Evolutionary conservation across 768 basidiomycete species (phyloP), one percentile per base, ranked within the genome.

Genomic region (Sporobolomyces pararoseus): DNA sequence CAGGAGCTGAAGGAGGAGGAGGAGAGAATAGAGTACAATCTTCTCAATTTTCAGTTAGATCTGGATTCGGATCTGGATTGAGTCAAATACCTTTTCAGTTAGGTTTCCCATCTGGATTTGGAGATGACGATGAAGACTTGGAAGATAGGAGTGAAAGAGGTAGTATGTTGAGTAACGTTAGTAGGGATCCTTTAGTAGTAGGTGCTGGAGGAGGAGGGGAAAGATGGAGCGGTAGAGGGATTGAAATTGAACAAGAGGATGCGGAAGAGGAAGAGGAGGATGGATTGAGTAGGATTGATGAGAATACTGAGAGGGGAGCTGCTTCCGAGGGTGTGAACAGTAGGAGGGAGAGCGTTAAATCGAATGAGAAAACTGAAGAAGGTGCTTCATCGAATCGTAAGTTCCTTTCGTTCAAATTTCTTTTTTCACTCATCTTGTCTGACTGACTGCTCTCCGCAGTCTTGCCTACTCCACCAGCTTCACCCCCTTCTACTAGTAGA

Each of bases 81-180:
- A 64, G 66, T 34, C 70, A 73, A 57, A 75, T 77, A 37, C 75
- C 77, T 35, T 76, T 77, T 72, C 72, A 76, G 51, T 54, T 77
- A 0, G 75, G 71, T 5, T 72, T 75, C 66, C 68, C 75, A 47
- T 49, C 42, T 47, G 71, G 71, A 10, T 62, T 72, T 31, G 71
- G 23, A 29, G 19, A 34, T 23, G 17, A 14, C 5, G 68, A 39
- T 7, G 60, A 29, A 21, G 59, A 13, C 0, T 39, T 1, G 14
- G 60, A 61, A 14, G 64, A 46, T 21, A 39, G 37, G 25, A 34
- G 46, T 35, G 44, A 49, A 2, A 7, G 59, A 23, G 59, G 17
- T 7, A 61, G 59, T 32, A 47, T 47, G 58, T 17, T 58, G 13
- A 58, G 37, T 27, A 35, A 27, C 17, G 7, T 27, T 21, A 21